phyloP scores from a whole-genome alignment of 768 basidiomycete species.

The Leucosporidium creatinivorum region DNA sequence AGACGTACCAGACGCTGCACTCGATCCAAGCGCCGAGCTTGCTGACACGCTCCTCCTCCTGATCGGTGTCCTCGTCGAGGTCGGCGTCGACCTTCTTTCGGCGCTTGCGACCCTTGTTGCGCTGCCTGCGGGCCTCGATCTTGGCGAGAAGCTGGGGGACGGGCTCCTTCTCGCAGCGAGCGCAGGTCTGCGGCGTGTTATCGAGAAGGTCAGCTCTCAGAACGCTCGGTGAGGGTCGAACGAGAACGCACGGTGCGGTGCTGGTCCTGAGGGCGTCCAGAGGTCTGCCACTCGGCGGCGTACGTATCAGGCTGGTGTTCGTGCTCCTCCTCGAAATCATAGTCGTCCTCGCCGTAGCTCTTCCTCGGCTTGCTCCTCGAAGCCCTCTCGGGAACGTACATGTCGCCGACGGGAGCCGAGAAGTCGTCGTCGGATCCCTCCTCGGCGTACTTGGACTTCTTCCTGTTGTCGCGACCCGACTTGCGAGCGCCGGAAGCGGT shows the following conservation, averaged over 20 bases:
- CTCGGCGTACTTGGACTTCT: not conserved
- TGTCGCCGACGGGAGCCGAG: not conserved
- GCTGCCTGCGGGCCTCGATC: not conserved
- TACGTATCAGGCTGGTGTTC: not conserved
- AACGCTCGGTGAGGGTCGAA: not conserved
- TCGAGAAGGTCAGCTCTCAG: not conserved
- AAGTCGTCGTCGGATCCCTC: not conserved
- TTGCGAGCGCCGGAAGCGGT: not conserved
- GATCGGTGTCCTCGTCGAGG: conserved; percentile 20
- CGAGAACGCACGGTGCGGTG: conserved; percentile 2
- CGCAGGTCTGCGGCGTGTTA: conserved; percentile 1
- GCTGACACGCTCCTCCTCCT: conserved; percentile 7
- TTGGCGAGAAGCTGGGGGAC: not conserved
- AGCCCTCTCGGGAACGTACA: not conserved
- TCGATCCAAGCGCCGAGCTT: conserved; percentile 32
- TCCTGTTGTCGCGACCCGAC: not conserved
- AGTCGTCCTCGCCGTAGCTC: not conserved
- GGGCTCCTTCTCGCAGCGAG: conserved; percentile 2
- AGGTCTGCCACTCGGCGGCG: too few species aligned
- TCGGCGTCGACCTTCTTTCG: conserved; percentile 16
- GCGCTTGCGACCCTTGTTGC: conserved; percentile 5
- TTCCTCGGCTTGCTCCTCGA: not conserved
- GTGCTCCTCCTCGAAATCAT: conserved; percentile 3
- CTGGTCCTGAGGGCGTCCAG: conserved; percentile 6
- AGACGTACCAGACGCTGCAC: conserved; percentile 26